phyloP scores from a whole-genome alignment of 345 rosid genomes.

The Hibiscus tridactylites region DNA sequence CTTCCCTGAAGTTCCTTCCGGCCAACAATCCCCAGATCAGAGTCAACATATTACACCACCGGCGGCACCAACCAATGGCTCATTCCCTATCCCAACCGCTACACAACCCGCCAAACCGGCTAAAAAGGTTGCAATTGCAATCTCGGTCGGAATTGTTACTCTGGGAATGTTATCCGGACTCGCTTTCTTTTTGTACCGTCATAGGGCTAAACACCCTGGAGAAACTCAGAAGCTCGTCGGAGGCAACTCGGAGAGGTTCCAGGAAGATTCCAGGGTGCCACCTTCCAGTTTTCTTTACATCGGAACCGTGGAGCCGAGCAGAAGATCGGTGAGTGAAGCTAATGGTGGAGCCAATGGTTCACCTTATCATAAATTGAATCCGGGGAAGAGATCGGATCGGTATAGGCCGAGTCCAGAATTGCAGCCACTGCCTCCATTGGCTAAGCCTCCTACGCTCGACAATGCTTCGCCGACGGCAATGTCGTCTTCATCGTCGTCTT shows the following conservation, averaged over 20 bases:
- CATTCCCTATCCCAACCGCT: slow-evolving; percentile 53
- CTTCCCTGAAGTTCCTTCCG: slow-evolving; percentile 74
- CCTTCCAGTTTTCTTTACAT: slow-evolving; percentile 18
- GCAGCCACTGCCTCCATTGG: slow-evolving; percentile 81
- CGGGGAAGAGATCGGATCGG: slow-evolving; percentile 69
- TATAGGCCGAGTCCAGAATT: slow-evolving; percentile 93
- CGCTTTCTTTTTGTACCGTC: slow-evolving; percentile 80
- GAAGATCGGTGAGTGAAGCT: slow-evolving; percentile 34
- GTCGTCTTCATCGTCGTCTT: slow-evolving; percentile 40
- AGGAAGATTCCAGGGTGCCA: background rate
- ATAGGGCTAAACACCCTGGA: slow-evolving; percentile 46
- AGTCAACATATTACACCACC: slow-evolving; percentile 40
- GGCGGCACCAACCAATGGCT: slow-evolving; percentile 40
- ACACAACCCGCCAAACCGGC: slow-evolving; percentile 70
- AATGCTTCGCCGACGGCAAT: slow-evolving; percentile 33
- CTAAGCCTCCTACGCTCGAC: slow-evolving; percentile 36
- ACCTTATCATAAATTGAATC: slow-evolving; percentile 66
- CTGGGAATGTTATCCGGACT: slow-evolving; percentile 87
- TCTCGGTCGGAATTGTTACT: slow-evolving; percentile 89
- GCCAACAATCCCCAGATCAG: slow-evolving; percentile 36
- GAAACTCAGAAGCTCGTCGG: slow-evolving; percentile 76
- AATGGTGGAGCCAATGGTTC: slow-evolving; percentile 40
- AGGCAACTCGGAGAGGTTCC: slow-evolving; percentile 2
- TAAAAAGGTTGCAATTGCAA: slow-evolving; percentile 69
- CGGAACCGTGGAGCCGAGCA: slow-evolving; percentile 78